These are phyloP conservation scores for Sclerotinia sclerotiorum DNA, from an alignment of 2,329 filamentous ascomycete species.

Conservation along the genomic window DNA sequence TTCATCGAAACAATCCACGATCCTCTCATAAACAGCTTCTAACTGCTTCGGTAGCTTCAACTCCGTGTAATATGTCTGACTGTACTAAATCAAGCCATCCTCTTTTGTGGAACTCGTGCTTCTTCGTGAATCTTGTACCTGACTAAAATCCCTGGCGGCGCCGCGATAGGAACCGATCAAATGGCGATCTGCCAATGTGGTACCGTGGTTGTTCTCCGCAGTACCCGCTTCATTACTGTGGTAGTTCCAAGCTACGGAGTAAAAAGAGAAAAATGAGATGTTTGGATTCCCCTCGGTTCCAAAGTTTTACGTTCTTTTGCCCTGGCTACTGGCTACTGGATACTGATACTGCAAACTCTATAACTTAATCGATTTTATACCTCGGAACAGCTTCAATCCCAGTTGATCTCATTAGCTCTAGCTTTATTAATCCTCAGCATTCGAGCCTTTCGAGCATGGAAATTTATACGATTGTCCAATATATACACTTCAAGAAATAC, in stretches of 20 bases:
- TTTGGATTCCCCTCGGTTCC: not conserved
- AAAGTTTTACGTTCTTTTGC: not conserved
- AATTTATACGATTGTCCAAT: not conserved
- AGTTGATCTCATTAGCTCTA: too few relatives aligned
- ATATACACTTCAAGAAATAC: too few relatives aligned
- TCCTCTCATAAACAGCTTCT: not conserved
- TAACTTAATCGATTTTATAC: not conserved
- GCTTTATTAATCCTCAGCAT: not conserved
- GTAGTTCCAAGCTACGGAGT: not conserved
- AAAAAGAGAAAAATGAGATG: not conserved
- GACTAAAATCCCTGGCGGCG: constrained; percentile 17
- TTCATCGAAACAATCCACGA: not conserved
- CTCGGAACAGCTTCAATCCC: not conserved
- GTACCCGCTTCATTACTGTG: constrained; percentile 5
- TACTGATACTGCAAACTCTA: not conserved
- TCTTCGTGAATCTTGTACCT: constrained; percentile 17
- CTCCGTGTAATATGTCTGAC: not conserved
- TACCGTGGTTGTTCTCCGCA: constrained; percentile 12
- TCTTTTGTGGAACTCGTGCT: constrained; percentile 22
- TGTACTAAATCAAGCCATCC: too few relatives aligned
- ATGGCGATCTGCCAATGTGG: constrained; percentile 18
- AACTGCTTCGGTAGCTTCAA: not conserved
- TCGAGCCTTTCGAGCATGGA: not conserved
- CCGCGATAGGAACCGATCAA: constrained; percentile 19
- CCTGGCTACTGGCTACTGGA: not conserved